phyloP scores from a whole-genome alignment of 768 basidiomycete species.

The Naematelia aurantialba region DNA sequence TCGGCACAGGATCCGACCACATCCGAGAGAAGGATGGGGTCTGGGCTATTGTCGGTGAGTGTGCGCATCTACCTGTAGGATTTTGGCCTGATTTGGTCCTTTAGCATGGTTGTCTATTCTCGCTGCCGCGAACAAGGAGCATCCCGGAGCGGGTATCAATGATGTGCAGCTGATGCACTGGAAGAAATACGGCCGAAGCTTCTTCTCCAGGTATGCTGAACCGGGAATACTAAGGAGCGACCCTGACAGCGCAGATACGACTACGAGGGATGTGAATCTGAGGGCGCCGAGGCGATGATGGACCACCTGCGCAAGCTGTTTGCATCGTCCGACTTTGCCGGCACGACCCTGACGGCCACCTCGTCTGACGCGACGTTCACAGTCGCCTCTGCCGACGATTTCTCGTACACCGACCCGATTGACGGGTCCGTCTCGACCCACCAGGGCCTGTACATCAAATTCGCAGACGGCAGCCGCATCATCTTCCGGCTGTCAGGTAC shows the following conservation, averaged over 20 bases:
- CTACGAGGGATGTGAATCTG: constrained; percentile 94
- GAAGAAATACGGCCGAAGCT: constrained; percentile 86
- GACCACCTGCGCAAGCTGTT: constrained; percentile 69
- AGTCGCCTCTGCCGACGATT: constrained; percentile 74
- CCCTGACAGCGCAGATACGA: constrained; percentile 63
- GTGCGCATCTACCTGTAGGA: no score
- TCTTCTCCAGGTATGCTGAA: constrained; percentile 71
- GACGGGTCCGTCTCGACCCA: constrained; percentile 88
- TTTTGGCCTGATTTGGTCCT: no score
- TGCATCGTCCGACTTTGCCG: constrained; percentile 60
- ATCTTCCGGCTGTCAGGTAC: constrained; percentile 96
- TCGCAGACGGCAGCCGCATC: constrained; percentile 85
- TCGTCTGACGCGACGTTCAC: constrained; percentile 67
- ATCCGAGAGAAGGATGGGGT: constrained; percentile 99
- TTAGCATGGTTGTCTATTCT: constrained; percentile 99
- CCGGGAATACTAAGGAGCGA: not conserved
- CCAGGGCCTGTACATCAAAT: constrained; percentile 90
- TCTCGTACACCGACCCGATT: constrained; percentile 98
- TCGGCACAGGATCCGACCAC: constrained; percentile 99
- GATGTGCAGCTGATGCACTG: constrained; percentile 86
- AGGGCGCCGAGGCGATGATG: constrained; percentile 82
- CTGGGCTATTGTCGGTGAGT: constrained; percentile 90
- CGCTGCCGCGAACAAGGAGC: constrained; percentile 71
- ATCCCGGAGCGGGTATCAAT: constrained; percentile 61
- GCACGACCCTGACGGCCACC: constrained; percentile 64